Evolutionary conservation across 345 rosid species (phyloP), one percentile per base, ranked within the genome.

Genomic region (Arabidopsis arenosa): DNA sequence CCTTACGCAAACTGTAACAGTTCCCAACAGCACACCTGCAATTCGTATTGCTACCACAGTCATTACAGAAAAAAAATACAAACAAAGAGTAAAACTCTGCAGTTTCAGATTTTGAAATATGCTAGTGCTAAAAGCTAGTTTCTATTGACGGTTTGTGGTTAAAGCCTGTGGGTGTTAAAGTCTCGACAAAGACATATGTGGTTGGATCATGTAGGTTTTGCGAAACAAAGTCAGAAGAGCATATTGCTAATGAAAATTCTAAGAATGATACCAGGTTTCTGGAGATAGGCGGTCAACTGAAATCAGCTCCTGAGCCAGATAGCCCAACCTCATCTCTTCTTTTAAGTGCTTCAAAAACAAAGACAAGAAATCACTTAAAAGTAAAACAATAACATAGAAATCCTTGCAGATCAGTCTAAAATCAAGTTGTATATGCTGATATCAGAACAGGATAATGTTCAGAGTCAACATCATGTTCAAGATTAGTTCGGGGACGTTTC

Each of bases 11-110:
- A 83, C 96, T 89, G 78, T 86, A 89, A 80, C 88, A 89, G 82
- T 94, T 94, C 65, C 98, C 98, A 87, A 88, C 78, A 67, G 97
- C 96, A 86, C 90, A 88, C 98, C 98, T 92, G 80, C 82, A 75
- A 60, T 68, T 59, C 12, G 3, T 66, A 64, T 70, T 56, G 52
- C 56, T 37, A 76, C 11, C 48, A 60, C 26, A 37, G 68, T 61
- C 70, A 76, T 6, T 75, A 59, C 55, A 68, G 54, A 13, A 63
- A 54, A 15, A 1, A 51, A 73, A 54, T 41, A 54, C 4, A 49
- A 48, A 21, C 43, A 26, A 41, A 36, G 67, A 44, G 72, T 66
- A 39, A 48, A 9, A 41, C 18, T 37, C 7, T 48, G 40, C 18
- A 75, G 56, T 30, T 66, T 57, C 64, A 56, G 40, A 32, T 56